phyloP scores from a whole-genome alignment of 768 basidiomycete species.

The Dictyophora rubrovolvata region DNA sequence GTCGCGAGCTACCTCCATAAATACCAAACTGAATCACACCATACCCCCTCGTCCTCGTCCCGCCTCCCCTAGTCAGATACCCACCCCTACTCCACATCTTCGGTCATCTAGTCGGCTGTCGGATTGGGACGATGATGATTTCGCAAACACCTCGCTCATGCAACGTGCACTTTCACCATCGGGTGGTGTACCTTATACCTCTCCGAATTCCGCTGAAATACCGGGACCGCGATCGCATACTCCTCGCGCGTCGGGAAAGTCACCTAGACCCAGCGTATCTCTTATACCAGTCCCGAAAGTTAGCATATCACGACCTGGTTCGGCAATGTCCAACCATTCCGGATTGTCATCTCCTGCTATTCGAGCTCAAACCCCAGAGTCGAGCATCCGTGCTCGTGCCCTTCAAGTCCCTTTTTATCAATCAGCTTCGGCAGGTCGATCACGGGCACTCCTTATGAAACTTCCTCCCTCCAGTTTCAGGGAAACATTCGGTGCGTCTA shows the following conservation, averaged over 20 bases:
- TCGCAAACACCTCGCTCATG: constrained; percentile 29
- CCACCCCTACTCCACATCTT: constrained; percentile 44
- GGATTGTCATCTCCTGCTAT: constrained; percentile 33
- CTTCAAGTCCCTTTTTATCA: constrained; percentile 49
- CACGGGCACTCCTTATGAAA: neutral
- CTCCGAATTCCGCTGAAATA: neutral
- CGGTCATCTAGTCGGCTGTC: constrained; percentile 38
- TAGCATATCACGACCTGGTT: constrained; percentile 58
- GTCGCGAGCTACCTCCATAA: constrained; percentile 22
- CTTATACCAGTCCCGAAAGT: constrained; percentile 75
- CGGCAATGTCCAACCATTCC: constrained; percentile 59
- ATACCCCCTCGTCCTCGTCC: constrained; percentile 59
- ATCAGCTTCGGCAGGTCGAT: constrained; percentile 1
- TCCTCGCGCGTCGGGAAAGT: constrained; percentile 27
- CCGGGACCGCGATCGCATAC: constrained; percentile 24
- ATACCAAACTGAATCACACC: constrained; percentile 30
- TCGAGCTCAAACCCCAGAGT: constrained; percentile 64
- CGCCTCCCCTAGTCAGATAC: constrained; percentile 74
- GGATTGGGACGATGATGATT: constrained; percentile 35
- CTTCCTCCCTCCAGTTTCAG: constrained; percentile 17
- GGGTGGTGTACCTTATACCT: constrained; percentile 29
- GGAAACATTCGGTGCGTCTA: constrained; percentile 32
- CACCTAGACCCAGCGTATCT: constrained; percentile 52
- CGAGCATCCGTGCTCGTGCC: constrained; percentile 45
- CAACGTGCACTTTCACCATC: constrained; percentile 61